A percentile compares a stretch with the other conserved stretches of the same genome.
These are phyloP conservation scores for Chamaecrista fasciculata DNA, from an alignment of 306 rosid species.

Conservation along the genomic window DNA sequence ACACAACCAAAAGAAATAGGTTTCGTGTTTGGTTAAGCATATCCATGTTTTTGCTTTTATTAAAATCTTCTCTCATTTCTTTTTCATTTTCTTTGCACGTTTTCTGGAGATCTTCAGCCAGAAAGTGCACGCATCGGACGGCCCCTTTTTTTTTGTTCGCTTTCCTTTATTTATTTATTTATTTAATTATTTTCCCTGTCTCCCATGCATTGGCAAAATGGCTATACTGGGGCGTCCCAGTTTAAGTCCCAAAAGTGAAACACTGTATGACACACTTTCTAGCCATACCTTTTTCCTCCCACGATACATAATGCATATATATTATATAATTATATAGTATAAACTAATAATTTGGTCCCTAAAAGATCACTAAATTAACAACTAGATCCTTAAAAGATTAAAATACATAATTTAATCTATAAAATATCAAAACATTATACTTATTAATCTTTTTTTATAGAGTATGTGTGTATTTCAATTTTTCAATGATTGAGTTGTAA, in stretches of 20 bases:
- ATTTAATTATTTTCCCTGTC: background rate
- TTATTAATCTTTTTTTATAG: too few relatives aligned
- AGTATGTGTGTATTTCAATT: too few relatives aligned
- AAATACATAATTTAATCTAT: too few relatives aligned
- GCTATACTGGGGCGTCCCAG: constrained; percentile 26
- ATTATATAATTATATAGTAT: background rate
- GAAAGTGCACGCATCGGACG: constrained; percentile 20
- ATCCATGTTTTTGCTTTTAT: constrained; percentile 16
- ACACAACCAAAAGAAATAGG: constrained; percentile 51
- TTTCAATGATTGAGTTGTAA: too few relatives aligned
- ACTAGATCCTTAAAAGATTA: too few relatives aligned
- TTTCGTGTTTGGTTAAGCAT: constrained; percentile 72
- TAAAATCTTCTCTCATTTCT: constrained; percentile 22
- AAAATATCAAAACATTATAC: too few relatives aligned
- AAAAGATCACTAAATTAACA: too few relatives aligned
- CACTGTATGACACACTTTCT: constrained; percentile 12
- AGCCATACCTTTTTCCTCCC: constrained; percentile 4
- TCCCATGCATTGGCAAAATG: constrained; percentile 43
- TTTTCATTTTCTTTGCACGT: constrained; percentile 19
- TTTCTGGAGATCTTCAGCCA: constrained; percentile 31
- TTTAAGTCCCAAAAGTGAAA: constrained; percentile 28
- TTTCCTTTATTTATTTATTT: background rate
- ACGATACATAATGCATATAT: background rate
- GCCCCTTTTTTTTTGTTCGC: constrained; percentile 23
- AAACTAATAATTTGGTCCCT: too few relatives aligned